phyloP scores from a whole-genome alignment of 306 rosid genomes.

The Malus fusca region DNA sequence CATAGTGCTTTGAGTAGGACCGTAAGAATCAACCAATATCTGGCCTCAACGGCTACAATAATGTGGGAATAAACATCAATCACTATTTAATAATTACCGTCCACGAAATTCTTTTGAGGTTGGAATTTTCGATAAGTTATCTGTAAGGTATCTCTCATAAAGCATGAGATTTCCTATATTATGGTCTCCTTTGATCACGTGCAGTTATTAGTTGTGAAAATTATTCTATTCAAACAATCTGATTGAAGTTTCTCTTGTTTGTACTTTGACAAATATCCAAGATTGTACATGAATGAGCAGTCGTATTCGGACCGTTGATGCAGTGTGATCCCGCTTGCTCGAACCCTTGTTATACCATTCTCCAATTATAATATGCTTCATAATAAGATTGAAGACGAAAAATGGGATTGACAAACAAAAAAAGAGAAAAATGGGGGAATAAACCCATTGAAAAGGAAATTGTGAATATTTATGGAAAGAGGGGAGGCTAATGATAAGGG shows the following conservation, averaged over 20 bases:
- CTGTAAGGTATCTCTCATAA: too few relatives aligned
- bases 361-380: too few relatives aligned
- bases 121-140: too few relatives aligned
- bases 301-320: rapidly evolving
- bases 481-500: not conserved
- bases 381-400: not conserved
- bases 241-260: too few relatives aligned
- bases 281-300: rapidly evolving
- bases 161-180: too few relatives aligned
- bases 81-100: not conserved
- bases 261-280: too few relatives aligned
- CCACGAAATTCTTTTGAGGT: too few relatives aligned
- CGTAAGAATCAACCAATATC: not conserved
- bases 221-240: too few relatives aligned
- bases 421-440: not conserved
- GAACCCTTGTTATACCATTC: too few relatives aligned
- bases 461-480: not conserved
- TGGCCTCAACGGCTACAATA: not conserved
- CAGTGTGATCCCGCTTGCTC: not conserved
- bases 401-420: too few relatives aligned
- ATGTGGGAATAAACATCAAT: not conserved
- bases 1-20: conserved; percentile 7
- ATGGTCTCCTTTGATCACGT: too few relatives aligned
- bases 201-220: too few relatives aligned
- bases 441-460: not conserved